A percentile compares a stretch with the other conserved stretches of the same genome.
Conservation (phyloP, 176 grass and related monocot species). For the Zoysia japonica region DNA sequence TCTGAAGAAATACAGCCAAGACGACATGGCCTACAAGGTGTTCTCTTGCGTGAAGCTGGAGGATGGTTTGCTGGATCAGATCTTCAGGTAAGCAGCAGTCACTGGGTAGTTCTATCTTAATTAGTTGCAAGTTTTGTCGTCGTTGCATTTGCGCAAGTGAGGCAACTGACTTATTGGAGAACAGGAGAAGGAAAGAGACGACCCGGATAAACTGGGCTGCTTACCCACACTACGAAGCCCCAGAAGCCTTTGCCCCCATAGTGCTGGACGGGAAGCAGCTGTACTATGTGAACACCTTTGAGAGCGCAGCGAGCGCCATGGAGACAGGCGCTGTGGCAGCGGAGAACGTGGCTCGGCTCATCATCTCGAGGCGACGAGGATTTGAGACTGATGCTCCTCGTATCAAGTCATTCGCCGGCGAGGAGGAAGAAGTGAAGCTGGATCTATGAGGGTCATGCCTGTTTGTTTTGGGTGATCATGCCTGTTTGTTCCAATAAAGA, state of each 20-base stretch:
- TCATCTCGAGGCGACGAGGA: conserved; percentile 57
- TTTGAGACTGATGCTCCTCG: background rate
- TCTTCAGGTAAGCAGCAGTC: conserved; percentile 63
- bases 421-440: conserved; percentile 17
- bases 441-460: background rate
- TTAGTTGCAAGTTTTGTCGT: background rate
- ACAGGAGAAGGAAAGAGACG: conserved; percentile 67
- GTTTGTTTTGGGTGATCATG: background rate
- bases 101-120: background rate
- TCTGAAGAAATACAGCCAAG: conserved; percentile 66
- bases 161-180: background rate
- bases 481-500: too few relatives aligned
- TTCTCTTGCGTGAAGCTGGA: conserved; percentile 70
- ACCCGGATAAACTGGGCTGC: conserved; percentile 83
- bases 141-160: background rate
- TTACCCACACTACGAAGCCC: conserved; percentile 85
- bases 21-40: conserved; percentile 78
- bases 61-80: conserved; percentile 63
- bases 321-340: conserved; percentile 80
- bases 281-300: conserved; percentile 95
- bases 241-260: conserved; percentile 77
- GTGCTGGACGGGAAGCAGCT: conserved; percentile 76
- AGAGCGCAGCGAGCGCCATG: conserved; percentile 82
- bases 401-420: conserved; percentile 9
- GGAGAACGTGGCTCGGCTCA: conserved; percentile 82